Conservation (phyloP, 2,329 filamentous ascomycete species). For the Colletotrichum plurivorum region DNA sequence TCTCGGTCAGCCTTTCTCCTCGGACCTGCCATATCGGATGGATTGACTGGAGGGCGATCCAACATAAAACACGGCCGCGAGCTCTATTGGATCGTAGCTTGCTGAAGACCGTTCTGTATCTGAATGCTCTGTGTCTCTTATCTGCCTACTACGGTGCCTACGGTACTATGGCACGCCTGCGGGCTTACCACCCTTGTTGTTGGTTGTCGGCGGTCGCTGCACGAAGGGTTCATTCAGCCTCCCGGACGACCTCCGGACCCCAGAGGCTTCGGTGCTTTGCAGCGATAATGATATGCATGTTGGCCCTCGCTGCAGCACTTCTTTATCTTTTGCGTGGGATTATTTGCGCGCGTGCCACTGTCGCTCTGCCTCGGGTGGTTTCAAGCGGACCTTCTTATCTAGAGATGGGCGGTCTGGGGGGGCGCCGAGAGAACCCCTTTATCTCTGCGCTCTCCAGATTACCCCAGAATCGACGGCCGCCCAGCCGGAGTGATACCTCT, state of each 20-base stretch:
- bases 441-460: slow-evolving; percentile 22
- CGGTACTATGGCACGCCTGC: neutral
- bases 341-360: neutral
- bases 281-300: slow-evolving; percentile 18
- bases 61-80: slow-evolving; percentile 2
- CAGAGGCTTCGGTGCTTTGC: slow-evolving; percentile 3
- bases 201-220: slow-evolving; percentile 5
- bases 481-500: slow-evolving; percentile 2
- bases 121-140: slow-evolving; percentile 3
- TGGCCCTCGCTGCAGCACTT: slow-evolving; percentile 16
- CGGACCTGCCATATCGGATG: slow-evolving; percentile 37
- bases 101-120: neutral
- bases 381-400: slow-evolving; percentile 30
- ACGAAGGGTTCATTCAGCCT: neutral
- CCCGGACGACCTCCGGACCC: slow-evolving; percentile 5
- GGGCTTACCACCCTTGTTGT: slow-evolving; percentile 12
- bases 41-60: neutral
- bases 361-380: slow-evolving; percentile 1
- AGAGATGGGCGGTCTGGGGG: slow-evolving; percentile 29
- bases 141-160: neutral
- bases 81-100: slow-evolving; percentile 12
- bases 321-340: slow-evolving; percentile 27
- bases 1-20: slow-evolving; percentile 30
- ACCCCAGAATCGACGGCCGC: slow-evolving; percentile 4
- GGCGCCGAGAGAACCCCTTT: neutral